Conservation (phyloP, 164 flowering plant species). For the Kalanchoe fedtschenkoi region DNA sequence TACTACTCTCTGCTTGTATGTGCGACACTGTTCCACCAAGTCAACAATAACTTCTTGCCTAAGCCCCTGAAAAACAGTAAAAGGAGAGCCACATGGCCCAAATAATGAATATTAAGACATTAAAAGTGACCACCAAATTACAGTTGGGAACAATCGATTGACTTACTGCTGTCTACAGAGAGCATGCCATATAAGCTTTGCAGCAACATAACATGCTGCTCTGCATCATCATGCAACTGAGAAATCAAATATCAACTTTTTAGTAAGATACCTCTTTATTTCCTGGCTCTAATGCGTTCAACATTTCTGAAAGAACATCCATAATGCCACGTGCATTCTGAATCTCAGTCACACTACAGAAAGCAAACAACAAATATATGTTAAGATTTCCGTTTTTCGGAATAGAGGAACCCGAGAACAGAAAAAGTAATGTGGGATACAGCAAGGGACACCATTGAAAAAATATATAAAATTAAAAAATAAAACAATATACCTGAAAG, state of each 20-base stretch:
- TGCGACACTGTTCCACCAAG: conserved; percentile 87
- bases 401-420: background rate
- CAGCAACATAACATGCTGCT: background rate
- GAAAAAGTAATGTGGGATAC: background rate
- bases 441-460: background rate
- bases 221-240: background rate
- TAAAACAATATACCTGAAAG: too few species aligned
- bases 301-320: conserved; percentile 98
- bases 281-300: conserved; percentile 81
- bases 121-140: background rate
- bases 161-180: background rate
- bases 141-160: background rate
- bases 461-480: too few species aligned
- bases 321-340: conserved; percentile 95
- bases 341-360: conserved; percentile 70
- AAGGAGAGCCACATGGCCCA: background rate
- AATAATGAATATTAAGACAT: background rate
- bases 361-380: background rate
- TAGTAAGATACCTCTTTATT: conserved; percentile 44
- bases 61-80: conserved; percentile 48
- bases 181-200: background rate
- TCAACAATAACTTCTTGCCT: conserved; percentile 89
- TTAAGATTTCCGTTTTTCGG: background rate
- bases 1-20: conserved; percentile 90
- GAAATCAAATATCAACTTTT: background rate